Evolutionary conservation across 2,329 filamentous ascomycete genomes (phyloP).

Genomic region (Ophiostoma populinum): DNA sequence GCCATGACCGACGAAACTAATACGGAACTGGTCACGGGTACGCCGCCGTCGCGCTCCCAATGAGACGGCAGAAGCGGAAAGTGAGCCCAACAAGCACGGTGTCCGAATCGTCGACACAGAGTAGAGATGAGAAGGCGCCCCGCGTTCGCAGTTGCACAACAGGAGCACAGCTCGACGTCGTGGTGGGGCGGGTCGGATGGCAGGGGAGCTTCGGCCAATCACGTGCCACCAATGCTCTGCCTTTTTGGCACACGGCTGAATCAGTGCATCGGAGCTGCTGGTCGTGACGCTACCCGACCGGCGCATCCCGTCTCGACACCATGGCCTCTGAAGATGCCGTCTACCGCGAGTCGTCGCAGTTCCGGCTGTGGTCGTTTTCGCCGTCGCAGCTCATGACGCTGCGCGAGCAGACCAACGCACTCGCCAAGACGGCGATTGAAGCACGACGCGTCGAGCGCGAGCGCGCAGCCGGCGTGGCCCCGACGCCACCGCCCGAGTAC

Average conservation of each 20-base stretch:
- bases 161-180: too few relatives aligned
- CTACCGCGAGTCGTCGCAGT: slow-evolving; percentile 83
- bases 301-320: background rate
- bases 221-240: too few relatives aligned
- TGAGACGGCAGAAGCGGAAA: too few relatives aligned
- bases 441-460: slow-evolving; percentile 32
- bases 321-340: slow-evolving; percentile 79
- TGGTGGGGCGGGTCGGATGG: too few relatives aligned
- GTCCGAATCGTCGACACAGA: too few relatives aligned
- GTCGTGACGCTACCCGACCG: background rate
- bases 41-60: too few relatives aligned
- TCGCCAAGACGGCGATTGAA: slow-evolving; percentile 47
- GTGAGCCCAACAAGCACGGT: too few relatives aligned
- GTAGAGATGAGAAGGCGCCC: too few relatives aligned
- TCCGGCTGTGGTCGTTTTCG: slow-evolving; percentile 82
- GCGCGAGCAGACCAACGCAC: slow-evolving; percentile 60
- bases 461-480: slow-evolving; percentile 12
- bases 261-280: background rate
- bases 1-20: too few relatives aligned
- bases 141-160: too few relatives aligned
- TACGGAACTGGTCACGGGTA: too few relatives aligned
- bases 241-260: background rate
- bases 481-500: slow-evolving; percentile 24
- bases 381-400: slow-evolving; percentile 51
- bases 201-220: too few relatives aligned